These are phyloP conservation scores for Calocera viscosa DNA, from an alignment of 768 basidiomycete species.

Conservation along the genomic window DNA sequence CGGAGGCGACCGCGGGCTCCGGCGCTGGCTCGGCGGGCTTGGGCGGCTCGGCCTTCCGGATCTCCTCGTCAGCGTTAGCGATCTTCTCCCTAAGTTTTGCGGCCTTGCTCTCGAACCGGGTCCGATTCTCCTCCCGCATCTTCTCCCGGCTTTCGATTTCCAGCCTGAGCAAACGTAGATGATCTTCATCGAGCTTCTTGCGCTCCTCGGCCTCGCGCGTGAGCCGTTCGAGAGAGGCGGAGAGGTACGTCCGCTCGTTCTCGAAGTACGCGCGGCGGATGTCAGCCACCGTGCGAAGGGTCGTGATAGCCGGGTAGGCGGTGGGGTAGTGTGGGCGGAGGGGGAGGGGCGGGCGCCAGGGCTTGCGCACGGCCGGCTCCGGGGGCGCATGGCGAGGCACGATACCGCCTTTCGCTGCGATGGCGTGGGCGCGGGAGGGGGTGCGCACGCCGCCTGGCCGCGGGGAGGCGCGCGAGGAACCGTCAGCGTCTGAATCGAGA, in stretches of 20 bases:
- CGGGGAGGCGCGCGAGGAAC: neutral
- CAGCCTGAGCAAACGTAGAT: neutral
- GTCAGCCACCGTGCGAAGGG: neutral
- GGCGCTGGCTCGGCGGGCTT: no score
- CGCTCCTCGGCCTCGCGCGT: neutral
- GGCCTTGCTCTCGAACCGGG: neutral
- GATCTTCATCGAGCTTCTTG: neutral
- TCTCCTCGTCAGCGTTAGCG: neutral
- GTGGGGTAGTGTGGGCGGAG: neutral
- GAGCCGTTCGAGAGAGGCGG: neutral
- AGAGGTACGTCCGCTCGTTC: neutral
- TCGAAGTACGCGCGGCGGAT: neutral
- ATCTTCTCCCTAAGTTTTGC: neutral
- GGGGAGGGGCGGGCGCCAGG: slow-evolving; percentile 1
- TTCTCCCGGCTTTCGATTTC: neutral
- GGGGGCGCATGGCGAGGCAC: neutral
- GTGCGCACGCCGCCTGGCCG: neutral
- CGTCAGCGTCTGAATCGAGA: neutral
- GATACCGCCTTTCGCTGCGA: slow-evolving; percentile 1
- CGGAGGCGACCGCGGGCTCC: no score
- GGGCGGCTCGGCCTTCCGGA: neutral
- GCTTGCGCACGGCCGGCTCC: neutral
- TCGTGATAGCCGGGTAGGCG: neutral
- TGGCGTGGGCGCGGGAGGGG: neutral
- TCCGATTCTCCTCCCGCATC: neutral